Base-by-base conservation (phyloP, 2,329 filamentous ascomycete genomes). In the Trichophyton benhamiae region DNA sequence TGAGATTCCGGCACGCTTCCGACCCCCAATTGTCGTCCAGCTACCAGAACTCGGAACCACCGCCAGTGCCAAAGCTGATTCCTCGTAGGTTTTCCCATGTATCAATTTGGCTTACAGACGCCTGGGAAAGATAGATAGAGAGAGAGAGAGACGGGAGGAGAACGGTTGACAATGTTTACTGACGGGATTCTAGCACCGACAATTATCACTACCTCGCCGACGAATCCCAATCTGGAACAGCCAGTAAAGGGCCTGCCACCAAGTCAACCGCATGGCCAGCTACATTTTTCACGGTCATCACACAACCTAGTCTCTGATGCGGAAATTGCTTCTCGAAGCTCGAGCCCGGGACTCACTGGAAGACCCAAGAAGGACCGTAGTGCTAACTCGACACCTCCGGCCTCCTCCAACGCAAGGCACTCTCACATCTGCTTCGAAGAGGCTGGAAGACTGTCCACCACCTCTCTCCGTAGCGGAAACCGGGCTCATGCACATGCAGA, bases 191-290 rank as follows among this genome's bases (percentile, higher is more conserved):
- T 61, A 66, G 65, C 82, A 44, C 84, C 84, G 15, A 80, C 80
- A 20, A 97, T 97, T 71, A 94, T 97, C 72, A 96, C 88, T 58
- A 97, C 92, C 9, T 89, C 91, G 15, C 91, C 94, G 8, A 94
- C 91, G 7, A 82, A 85, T 58, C 75, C 77, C 66, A 82, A 87
- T 59, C 71, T 83, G 20, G 78, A 78, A 41, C 72, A 60, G 30
- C 15, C 46, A n/a, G 52, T 11, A 36, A 55, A 55, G 52, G 52
- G 20, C 5, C 46, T 25, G 46, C 11, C 20, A 27, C 46, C 20
- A 22, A 11, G 22, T 7, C 46, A 52, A 27, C 20, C 15, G 3
- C 52, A 33, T 2, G 3, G 20, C 13, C 52, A 55, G n/a, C 27
- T 27, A 8, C 52, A 13, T 3, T 55, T 55, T 55, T 55, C 52